phyloP scores from a whole-genome alignment of 169 alveolate species.

The Plasmodium reichenowi region DNA sequence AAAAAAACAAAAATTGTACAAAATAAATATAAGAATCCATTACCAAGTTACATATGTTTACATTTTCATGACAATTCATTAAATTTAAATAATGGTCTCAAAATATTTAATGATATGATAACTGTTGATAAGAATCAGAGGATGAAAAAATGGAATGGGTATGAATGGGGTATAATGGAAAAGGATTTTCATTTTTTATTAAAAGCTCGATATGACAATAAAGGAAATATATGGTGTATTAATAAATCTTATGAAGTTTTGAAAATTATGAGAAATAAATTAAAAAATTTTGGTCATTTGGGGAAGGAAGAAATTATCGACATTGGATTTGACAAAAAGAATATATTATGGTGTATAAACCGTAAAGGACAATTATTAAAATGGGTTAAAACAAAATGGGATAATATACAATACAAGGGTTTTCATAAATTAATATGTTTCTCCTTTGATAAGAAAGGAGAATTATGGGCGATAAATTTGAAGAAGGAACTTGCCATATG shows the following conservation, averaged over 20 bases:
- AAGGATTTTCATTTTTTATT: slow-evolving; percentile 33
- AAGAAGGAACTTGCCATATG: slow-evolving; percentile 65
- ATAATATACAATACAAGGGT: slow-evolving; percentile 35
- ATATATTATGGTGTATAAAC: slow-evolving; percentile 73
- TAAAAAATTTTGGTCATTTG: slow-evolving; percentile 45
- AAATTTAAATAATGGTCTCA: slow-evolving; percentile 52
- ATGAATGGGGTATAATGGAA: slow-evolving; percentile 60
- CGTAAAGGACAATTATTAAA: slow-evolving; percentile 70
- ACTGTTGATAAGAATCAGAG: slow-evolving; percentile 40
- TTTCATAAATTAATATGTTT: slow-evolving; percentile 57
- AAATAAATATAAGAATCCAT: not conserved
- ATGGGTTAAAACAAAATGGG: slow-evolving; percentile 70
- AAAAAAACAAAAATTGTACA: not conserved
- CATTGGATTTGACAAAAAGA: slow-evolving; percentile 66
- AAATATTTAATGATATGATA: slow-evolving; percentile 33
- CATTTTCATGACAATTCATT: slow-evolving; percentile 37
- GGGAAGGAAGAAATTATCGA: slow-evolving; percentile 71
- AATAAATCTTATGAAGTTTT: slow-evolving; percentile 40
- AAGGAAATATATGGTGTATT: slow-evolving; percentile 66
- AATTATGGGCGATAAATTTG: slow-evolving; percentile 71
- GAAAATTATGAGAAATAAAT: slow-evolving; percentile 23
- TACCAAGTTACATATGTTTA: slow-evolving; percentile 16
- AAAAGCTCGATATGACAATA: slow-evolving; percentile 71
- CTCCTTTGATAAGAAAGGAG: slow-evolving; percentile 72
- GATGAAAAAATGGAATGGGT: slow-evolving; percentile 74